Percentiles rank a stretch among this genome's conserved stretches.
These are phyloP conservation scores for Ophiostoma sp. DNA, from an alignment of 2,329 filamentous ascomycete species.

Conservation along the genomic window DNA sequence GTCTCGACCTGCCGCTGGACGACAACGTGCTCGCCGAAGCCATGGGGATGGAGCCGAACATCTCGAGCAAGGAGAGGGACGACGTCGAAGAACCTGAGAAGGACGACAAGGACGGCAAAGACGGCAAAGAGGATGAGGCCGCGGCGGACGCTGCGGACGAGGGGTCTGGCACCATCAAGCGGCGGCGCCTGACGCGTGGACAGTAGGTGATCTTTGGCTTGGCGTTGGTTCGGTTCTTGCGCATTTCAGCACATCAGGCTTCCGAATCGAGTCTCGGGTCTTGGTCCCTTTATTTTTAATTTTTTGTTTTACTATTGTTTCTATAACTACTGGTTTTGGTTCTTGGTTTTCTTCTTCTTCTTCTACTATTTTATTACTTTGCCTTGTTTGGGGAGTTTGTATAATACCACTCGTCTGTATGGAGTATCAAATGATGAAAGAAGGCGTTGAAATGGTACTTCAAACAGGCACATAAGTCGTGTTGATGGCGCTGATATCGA, in stretches of 20 bases:
- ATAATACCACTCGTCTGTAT: background rate
- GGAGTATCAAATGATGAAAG: no score
- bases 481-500: background rate
- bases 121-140: background rate
- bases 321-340: background rate
- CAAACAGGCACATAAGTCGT: background rate
- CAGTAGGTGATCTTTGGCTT: slow-evolving; percentile 16
- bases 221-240: no score
- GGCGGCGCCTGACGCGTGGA: slow-evolving; percentile 28
- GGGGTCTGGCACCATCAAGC: slow-evolving; percentile 27
- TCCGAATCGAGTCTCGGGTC: background rate
- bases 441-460: no score
- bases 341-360: background rate
- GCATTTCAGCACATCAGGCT: no score
- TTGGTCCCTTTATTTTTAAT: background rate
- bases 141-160: slow-evolving; percentile 17
- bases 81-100: slow-evolving; percentile 17
- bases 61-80: slow-evolving; percentile 2
- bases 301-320: slow-evolving; percentile 10
- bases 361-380: background rate
- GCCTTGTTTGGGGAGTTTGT: background rate
- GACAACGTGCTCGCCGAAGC: slow-evolving; percentile 12
- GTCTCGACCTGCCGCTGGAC: slow-evolving; percentile 20
- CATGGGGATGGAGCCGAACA: slow-evolving; percentile 22
- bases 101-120: slow-evolving; percentile 4